Evolutionary conservation across 148 eudicot species (phyloP), one percentile per base, ranked within the genome.

Genomic region (Arctostaphylos glauca): DNA sequence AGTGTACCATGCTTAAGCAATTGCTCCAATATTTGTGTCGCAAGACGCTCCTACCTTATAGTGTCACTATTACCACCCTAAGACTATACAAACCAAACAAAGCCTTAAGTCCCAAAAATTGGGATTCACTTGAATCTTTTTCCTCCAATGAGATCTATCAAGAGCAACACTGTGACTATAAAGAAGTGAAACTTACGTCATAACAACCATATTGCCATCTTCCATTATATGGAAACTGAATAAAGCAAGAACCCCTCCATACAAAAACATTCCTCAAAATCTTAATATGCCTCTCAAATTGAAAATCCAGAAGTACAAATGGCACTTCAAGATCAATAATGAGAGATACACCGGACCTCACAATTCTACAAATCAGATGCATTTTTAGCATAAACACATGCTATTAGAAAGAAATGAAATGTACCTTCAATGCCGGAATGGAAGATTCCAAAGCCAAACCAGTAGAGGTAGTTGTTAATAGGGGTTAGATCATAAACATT

Each of bases 401-500:
- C 18, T 5, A 72, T 46, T 9, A 48, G 67, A 49, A 76, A 25
- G n/a, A 74, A 52, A 23, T 58, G 55, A 48, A 84, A 16, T 23
- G 5, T 68, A 92, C 95, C 95, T 92, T 91, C 93, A 21, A 92
- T 83, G 19, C 93, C 95, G 4, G 95, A 91, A 81, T 92, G 95
- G 80, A 91, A 92, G 77, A 91, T 81, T 62, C 95, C 95, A 38
- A 92, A 84, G 44, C 95, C 95, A 7, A 85, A 76, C 95, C 95
- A 92, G 81, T 88, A 92, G 81, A 92, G 86, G 82, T 90, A 92
- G 59, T 87, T 77, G 88, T 92, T 92, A 12, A 91, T 87, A 78
- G 91, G 89, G 54, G 95, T 91, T 41, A 92, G 88, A 87, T 92
- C 95, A 83, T 92, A 92, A 18, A 92, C 95, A 85, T 92, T 92